Percentiles rank a stretch among this genome's conserved stretches.
Evolutionary conservation across 2,329 filamentous ascomycete species (phyloP).

Genomic region (Pseudogymnoascus sp.): DNA sequence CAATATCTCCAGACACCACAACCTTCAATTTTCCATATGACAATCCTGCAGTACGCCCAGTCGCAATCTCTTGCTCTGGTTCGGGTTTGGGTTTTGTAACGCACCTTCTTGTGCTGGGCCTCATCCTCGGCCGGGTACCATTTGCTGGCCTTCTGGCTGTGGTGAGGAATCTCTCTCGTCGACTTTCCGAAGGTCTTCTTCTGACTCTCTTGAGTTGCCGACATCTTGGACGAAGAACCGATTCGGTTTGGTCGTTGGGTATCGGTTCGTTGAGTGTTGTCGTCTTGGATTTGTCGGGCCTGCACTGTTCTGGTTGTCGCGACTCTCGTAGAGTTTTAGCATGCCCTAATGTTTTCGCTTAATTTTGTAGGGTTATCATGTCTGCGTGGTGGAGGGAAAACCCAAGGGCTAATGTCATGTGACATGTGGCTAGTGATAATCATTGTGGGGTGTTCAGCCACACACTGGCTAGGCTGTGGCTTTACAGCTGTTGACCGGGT

Average conservation of each 20-base stretch:
- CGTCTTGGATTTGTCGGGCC: slow-evolving; percentile 17
- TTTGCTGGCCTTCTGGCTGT: slow-evolving; percentile 90
- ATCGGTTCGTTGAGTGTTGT: slow-evolving; percentile 23
- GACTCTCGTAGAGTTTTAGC: slow-evolving; percentile 6
- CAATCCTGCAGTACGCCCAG: neutral
- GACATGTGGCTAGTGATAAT: slow-evolving; percentile 2
- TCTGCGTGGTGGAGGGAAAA: neutral
- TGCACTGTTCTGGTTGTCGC: slow-evolving; percentile 9
- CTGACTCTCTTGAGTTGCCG: slow-evolving; percentile 45
- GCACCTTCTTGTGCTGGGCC: slow-evolving; percentile 84
- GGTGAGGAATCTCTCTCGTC: slow-evolving; percentile 81
- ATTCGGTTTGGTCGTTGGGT: slow-evolving; percentile 20
- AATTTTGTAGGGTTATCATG: slow-evolving; percentile 10
- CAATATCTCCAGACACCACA: slow-evolving; percentile 8
- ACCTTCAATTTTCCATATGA: slow-evolving; percentile 5
- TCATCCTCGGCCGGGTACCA: slow-evolving; percentile 98
- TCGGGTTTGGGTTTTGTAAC: slow-evolving; percentile 28
- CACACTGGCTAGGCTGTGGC: slow-evolving; percentile 5
- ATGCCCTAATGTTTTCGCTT: slow-evolving; percentile 12
- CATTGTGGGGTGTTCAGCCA: neutral
- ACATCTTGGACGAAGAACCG: slow-evolving; percentile 48
- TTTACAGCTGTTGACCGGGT: neutral
- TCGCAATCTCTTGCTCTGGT: slow-evolving; percentile 6
- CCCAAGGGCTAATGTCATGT: slow-evolving; percentile 7
- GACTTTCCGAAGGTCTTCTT: slow-evolving; percentile 98